Conservation (phyloP, 202 grass and related monocot species). For the Panicum virgatum region DNA sequence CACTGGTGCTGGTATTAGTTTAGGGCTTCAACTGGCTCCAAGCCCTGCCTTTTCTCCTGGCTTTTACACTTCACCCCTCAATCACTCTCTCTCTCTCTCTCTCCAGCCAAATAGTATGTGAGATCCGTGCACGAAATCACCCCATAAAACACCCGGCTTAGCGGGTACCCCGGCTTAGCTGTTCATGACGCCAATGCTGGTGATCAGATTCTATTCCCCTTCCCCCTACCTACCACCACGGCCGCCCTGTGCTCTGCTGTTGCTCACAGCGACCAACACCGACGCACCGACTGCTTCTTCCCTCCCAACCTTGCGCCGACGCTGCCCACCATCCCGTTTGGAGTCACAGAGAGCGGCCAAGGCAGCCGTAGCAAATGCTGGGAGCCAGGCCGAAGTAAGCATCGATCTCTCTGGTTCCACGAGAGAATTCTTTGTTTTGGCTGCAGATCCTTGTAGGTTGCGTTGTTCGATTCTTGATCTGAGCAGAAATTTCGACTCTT, state of each 20-base stretch:
- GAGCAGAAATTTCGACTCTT: slow-evolving; percentile 18
- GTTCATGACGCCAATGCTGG: slow-evolving; percentile 16
- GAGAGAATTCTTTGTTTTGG: background rate
- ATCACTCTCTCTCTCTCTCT: slow-evolving; percentile 5
- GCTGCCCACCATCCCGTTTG: slow-evolving; percentile 14
- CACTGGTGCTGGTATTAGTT: background rate
- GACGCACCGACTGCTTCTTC: slow-evolving; percentile 32
- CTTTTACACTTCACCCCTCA: slow-evolving; percentile 31
- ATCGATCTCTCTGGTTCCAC: background rate
- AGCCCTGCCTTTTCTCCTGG: slow-evolving; percentile 22
- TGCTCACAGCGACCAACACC: slow-evolving; percentile 28
- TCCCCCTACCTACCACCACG: slow-evolving; percentile 20
- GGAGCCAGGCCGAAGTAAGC: slow-evolving; percentile 53
- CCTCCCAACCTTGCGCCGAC: background rate
- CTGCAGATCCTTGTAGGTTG: slow-evolving; percentile 11
- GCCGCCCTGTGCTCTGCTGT: background rate
- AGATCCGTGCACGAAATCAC: slow-evolving; percentile 26
- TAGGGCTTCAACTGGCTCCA: slow-evolving; percentile 19
- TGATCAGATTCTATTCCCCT: slow-evolving; percentile 47
- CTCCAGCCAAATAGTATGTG: slow-evolving; percentile 8
- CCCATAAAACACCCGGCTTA: no score
- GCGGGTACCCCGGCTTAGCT: slow-evolving; percentile 17
- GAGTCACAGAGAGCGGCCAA: background rate
- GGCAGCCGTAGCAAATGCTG: slow-evolving; percentile 35
- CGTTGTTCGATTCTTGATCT: background rate